Conservation (phyloP, 2,329 filamentous ascomycete species). For the Penicillium thymicola region DNA sequence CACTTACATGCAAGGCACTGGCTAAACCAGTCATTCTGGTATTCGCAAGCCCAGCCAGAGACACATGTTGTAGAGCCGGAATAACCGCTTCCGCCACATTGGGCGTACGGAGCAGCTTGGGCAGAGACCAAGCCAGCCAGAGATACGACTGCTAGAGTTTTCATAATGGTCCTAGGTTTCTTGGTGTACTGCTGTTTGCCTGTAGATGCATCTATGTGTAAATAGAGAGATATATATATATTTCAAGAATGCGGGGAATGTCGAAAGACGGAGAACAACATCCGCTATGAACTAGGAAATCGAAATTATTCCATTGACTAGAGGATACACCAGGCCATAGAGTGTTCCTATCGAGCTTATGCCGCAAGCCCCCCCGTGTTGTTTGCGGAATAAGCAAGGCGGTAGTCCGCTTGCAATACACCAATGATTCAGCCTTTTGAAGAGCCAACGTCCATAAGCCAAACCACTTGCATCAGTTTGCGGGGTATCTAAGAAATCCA, state of each 20-base stretch:
- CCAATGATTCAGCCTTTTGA: neutral
- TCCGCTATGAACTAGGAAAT: conserved; percentile 9
- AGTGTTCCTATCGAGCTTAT: neutral
- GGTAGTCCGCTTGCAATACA: neutral
- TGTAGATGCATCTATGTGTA: too few relatives aligned
- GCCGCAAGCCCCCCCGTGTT: conserved; percentile 11
- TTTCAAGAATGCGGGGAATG: neutral
- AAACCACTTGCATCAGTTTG: neutral
- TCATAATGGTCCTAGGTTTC: conserved; percentile 14
- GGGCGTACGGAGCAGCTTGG: conserved; percentile 19
- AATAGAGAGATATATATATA: neutral
- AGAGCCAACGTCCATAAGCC: neutral
- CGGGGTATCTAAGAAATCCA: neutral
- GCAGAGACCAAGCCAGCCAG: conserved; percentile 21
- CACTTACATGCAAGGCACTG: conserved; percentile 19
- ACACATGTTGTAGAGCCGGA: conserved; percentile 13
- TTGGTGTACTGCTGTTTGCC: neutral
- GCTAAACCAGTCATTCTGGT: conserved; percentile 23
- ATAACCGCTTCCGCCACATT: conserved; percentile 19
- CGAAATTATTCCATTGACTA: neutral
- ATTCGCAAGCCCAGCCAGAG: conserved; percentile 16
- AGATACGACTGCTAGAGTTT: conserved; percentile 13
- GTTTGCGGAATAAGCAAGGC: conserved; percentile 13
- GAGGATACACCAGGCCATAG: neutral
- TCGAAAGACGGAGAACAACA: neutral